phyloP scores from a whole-genome alignment of 108 stramenopile genomes.

The Cylindrotheca closterium region DNA sequence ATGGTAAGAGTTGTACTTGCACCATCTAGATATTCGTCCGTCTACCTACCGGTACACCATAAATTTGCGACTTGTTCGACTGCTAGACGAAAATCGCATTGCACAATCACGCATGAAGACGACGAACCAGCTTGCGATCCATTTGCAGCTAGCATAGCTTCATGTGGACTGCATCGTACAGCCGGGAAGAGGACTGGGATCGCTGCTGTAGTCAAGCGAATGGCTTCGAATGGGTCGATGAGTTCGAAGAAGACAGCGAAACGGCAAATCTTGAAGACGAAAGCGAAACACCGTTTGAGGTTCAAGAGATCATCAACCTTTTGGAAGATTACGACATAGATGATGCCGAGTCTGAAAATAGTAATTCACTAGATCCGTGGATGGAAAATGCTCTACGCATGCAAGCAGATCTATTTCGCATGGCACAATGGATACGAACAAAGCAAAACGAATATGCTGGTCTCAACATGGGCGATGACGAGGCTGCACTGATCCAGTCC shows the following conservation, averaged over 20 bases:
- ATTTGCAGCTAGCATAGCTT: no score
- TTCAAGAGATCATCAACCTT: slow-evolving; percentile 24
- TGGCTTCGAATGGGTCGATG: slow-evolving; percentile 43
- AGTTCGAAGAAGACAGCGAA: slow-evolving; percentile 16
- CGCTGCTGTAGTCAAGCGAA: slow-evolving; percentile 29
- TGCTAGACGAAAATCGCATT: no score
- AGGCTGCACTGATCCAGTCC: slow-evolving; percentile 75
- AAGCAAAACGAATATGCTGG: slow-evolving; percentile 36
- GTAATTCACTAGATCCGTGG: slow-evolving; percentile 35
- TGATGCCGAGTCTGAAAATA: slow-evolving; percentile 3
- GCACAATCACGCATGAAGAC: no score
- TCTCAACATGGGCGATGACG: slow-evolving; percentile 56
- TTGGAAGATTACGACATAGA: slow-evolving; percentile 22
- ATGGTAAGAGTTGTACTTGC: no score
- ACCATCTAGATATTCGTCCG: no score
- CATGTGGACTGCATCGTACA: slow-evolving; percentile 28
- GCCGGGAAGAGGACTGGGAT: slow-evolving; percentile 35
- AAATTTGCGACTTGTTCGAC: no score
- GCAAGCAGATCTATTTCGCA: slow-evolving; percentile 39
- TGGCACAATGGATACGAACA: slow-evolving; percentile 44
- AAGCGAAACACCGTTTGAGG: neutral
- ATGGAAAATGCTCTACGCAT: slow-evolving; percentile 44
- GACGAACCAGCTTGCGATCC: no score
- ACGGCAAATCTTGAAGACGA: neutral
- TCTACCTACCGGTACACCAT: no score